Evolutionary conservation across 2,329 filamentous ascomycete species (phyloP), one percentile per base, ranked within the genome.

Genomic region (Metarhizium guizhouense): DNA sequence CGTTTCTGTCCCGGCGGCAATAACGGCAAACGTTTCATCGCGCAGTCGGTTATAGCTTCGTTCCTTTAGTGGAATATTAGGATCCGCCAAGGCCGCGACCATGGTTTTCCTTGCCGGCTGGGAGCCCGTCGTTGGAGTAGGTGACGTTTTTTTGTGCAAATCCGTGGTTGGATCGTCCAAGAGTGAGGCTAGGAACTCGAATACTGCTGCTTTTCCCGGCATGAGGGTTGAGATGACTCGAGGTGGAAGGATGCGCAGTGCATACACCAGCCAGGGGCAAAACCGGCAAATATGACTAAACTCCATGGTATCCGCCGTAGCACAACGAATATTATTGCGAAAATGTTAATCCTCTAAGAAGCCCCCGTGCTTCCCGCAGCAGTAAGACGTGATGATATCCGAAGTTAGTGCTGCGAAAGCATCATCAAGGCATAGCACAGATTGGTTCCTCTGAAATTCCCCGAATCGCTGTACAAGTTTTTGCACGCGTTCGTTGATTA

Each of bases 331-430:
- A 16, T 45, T 11, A 18, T 45, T 45, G 42, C 42, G 47, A 36
- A 50, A 50, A 6, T 30, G 0, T 10, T 50, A 0, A 20, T 50
- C 20, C 4, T 30, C 34, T 3, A 56, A 40, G 16, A 38, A 56
- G 16, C 52, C 20, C 20, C 32, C 36, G 25, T 54, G 32, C 11
- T 45, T 29, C 5, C 55, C 55, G 34, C 52, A 53, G 20, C 42
- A 48, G 14, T 47, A 38, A 3, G n/a, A 20, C 10, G 30, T 56
- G 4, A 56, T 56, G 5, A 56, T 48, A n/a, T 56, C 55, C 29
- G 51, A 43, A 3, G 55, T 54, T 11, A 56, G n/a, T 1, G 51
- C 51, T 13, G 34, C 51, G 18, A 56, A 56, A 29, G 32, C 51
- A 18, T 30, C 32, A 38, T 54, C 51, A 7, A 56, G n/a, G 13